phyloP scores from a whole-genome alignment of 2,329 filamentous ascomycete species.

The Cordyceps pruinosa region DNA sequence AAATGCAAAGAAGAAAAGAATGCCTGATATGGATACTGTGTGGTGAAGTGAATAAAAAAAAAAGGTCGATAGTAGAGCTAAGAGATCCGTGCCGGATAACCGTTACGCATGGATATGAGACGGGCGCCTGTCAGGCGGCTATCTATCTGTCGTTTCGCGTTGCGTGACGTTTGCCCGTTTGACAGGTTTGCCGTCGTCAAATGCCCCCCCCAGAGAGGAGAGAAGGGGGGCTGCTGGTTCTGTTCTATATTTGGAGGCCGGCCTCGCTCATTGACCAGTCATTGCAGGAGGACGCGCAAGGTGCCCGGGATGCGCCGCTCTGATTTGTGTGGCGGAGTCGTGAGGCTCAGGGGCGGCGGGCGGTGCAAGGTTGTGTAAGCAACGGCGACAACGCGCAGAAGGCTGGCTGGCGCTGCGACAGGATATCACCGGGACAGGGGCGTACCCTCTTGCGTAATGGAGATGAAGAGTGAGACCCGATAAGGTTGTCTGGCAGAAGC shows the following conservation, averaged over 20 bases:
- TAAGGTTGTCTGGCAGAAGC: too few species aligned
- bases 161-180: not conserved
- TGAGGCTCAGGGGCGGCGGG: not conserved
- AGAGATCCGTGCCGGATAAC: not conserved
- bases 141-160: not conserved
- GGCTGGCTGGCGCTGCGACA: not conserved
- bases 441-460: not conserved
- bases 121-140: not conserved
- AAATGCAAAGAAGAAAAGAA: not conserved
- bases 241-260: not conserved
- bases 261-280: not conserved
- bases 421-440: not conserved
- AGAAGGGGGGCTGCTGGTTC: not conserved
- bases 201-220: too few species aligned
- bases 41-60: too few species aligned
- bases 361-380: not conserved
- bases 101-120: not conserved
- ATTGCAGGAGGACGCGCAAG: not conserved
- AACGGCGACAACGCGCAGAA: not conserved
- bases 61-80: not conserved
- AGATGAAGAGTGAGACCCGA: not conserved
- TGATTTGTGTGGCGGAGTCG: slow-evolving; percentile 6
- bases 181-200: not conserved
- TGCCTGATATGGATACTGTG: not conserved
- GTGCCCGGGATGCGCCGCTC: not conserved